A percentile compares a stretch with the other conserved stretches of the same genome.
Evolutionary conservation across 345 rosid species (phyloP).

Genomic region (Syzygium aqueum): DNA sequence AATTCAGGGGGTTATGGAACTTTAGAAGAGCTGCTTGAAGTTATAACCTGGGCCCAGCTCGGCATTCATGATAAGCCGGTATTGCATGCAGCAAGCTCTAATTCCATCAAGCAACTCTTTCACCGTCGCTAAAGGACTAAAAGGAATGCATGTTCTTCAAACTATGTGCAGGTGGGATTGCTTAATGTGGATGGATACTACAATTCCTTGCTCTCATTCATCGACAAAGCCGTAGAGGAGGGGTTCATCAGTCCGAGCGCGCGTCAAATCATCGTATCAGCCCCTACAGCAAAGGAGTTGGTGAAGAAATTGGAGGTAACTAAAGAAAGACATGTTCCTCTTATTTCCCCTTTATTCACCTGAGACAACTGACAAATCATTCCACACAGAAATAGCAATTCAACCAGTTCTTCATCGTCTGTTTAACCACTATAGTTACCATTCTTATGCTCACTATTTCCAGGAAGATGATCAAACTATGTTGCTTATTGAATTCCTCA

Average conservation of each 20-base stretch:
- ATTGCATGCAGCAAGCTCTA: not conserved
- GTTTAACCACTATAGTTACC: not conserved
- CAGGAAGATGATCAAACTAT: not conserved
- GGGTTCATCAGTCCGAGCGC: conserved; percentile 84
- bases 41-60: conserved; percentile 98
- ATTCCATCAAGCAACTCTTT: not conserved
- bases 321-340: not conserved
- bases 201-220: conserved; percentile 87
- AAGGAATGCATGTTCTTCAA: not conserved
- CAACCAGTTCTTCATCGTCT: not conserved
- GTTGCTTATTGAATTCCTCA: not conserved
- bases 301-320: conserved; percentile 86
- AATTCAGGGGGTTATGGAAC: conserved; percentile 93
- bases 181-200: conserved; percentile 98
- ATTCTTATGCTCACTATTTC: not conserved
- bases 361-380: not conserved
- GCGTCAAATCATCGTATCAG: conserved; percentile 80
- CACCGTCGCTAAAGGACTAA: not conserved
- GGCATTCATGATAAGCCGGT: conserved; percentile 99
- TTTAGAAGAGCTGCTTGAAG: conserved; percentile 95
- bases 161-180: conserved; percentile 67
- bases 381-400: not conserved
- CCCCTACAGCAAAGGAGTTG: conserved; percentile 79
- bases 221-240: conserved; percentile 98
- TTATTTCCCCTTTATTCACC: not conserved